phyloP scores from a whole-genome alignment of 108 stramenopile genomes.

The Skeletonema costatum region DNA sequence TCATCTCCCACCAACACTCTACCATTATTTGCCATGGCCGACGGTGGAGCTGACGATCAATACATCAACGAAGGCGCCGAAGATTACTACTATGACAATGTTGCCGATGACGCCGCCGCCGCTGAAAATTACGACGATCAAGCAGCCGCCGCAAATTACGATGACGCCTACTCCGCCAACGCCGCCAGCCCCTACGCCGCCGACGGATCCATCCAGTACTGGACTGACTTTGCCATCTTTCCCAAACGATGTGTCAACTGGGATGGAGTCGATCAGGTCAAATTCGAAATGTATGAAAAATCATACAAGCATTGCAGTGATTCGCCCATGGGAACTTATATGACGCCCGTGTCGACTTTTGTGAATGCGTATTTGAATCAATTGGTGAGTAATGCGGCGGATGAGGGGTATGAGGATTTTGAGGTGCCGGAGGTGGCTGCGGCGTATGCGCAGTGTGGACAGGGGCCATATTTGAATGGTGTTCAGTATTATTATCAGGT shows the following conservation, averaged over 20 bases:
- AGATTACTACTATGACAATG: no score
- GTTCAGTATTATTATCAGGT: constrained; percentile 37
- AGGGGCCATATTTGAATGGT: constrained; percentile 28
- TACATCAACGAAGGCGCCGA: no score
- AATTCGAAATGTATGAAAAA: constrained; percentile 72
- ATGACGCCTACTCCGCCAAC: no score
- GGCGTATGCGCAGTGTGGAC: no score
- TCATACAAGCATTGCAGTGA: constrained; percentile 78
- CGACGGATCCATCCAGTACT: constrained; percentile 74
- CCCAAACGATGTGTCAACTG: constrained; percentile 70
- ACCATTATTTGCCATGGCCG: no score
- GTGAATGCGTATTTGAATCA: constrained; percentile 74
- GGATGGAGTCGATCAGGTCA: constrained; percentile 60
- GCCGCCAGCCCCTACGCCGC: no score
- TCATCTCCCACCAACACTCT: no score
- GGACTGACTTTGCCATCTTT: constrained; percentile 83
- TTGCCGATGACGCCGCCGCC: no score
- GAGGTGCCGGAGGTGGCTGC: constrained; percentile 56
- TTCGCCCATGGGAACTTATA: constrained; percentile 73
- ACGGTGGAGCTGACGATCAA: no score
- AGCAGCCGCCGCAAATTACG: no score
- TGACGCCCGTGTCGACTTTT: constrained; percentile 67
- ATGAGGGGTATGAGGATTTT: constrained; percentile 65
- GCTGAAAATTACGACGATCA: no score
- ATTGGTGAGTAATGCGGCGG: constrained; percentile 53